Evolutionary conservation across 176 grass and related monocot genomes (phyloP), one percentile per base, ranked within the genome.

Genomic region (Hordeum marinum): DNA sequence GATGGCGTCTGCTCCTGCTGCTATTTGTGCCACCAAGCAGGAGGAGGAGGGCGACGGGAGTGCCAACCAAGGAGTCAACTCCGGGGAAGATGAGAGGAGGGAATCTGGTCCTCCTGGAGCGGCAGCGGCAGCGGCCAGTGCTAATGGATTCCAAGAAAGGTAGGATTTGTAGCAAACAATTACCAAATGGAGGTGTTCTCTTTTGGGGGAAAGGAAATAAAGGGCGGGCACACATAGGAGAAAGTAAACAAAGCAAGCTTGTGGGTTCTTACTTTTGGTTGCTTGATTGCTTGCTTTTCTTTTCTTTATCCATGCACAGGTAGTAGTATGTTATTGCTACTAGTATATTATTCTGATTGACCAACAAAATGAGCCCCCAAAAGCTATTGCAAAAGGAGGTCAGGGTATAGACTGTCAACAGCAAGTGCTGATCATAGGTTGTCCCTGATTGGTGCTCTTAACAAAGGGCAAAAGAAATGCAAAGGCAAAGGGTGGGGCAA

Each of bases 101-200:
- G 90, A 94, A 90, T 91, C 63, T 62, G 52, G 67, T 52, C 61
- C 73, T 60, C 61, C 77, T 39, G 80, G 40, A 29, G 41, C 52
- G 17, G 48, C 88, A 13, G 46, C 88, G 8, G 39, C 88, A 55
- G 34, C 74, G 48, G 21, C 87, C 62, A 87, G 86, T 72, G 90
- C 68, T 90, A 77, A 80, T 81, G 84, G 72, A 78, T 79, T 88
- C 88, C 89, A 74, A 83, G 90, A 93, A 93, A 93, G 89, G 92
- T 98, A 90, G 48, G 74, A 83, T 74, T 83, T 90, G 66, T 42
- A 80, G 14, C 63, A 66, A 74, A 76, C 80, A 75, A 63, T 87
- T 74, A 23, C 23, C n/a, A 84, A 69, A 77, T 64, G 40, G 7
- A 63, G 26, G 23, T 84, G 60, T 82, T 82, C 71, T 82, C 72